Base-by-base conservation (phyloP, 768 basidiomycete species). In the Mycena pura region DNA sequence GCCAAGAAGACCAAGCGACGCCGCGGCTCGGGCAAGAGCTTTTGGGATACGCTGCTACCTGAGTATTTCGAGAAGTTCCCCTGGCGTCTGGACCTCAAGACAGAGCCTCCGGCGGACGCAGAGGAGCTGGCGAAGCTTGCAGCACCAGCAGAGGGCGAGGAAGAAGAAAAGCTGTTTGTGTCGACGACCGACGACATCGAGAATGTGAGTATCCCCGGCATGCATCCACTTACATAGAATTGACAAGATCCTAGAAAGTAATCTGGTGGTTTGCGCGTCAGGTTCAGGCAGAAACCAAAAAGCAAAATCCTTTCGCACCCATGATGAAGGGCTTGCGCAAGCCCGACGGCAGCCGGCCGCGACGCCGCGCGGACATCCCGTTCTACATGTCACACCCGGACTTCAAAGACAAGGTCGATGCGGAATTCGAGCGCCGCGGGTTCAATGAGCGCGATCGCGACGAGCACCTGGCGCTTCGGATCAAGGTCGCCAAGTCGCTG, bases 311-410 rank as follows among this genome's bases (percentile, higher is more conserved):
- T 1, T 45, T 56, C 24, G 29, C 17, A 2, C 4, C 28, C 2
- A 6, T 44, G 17, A 25, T 56, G 4, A 25, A 3, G 7, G 4
- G 13, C 3, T 21, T 56, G 2, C 54, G 54, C 2, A 13, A 21
- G 1, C 41, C 29, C 3, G 14, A 21, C 2, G 24, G 10, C 11
- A 2, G 50, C 2, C 50, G 50, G 2, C 58, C 58, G 1, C 3
- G 41, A 14, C 22, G 22, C 2, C 13, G 44, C 1, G 2, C 39
- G 4, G 50, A 60, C 21, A 19, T 19, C 50, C 58, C 52, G 19
- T 60, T 29, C 39, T 60, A 60, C 28, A 60, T 60, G 58, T 24
- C 44, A 17, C 58, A 60, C 28, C 15, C 24, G 6, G 32, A 45
- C 15, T 50, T 29, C 50, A 52, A 44, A 15, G 36, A 29, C 6